Evolutionary conservation across 257 asterid genomes (phyloP).

Genomic region (Solanum bukasovii): DNA sequence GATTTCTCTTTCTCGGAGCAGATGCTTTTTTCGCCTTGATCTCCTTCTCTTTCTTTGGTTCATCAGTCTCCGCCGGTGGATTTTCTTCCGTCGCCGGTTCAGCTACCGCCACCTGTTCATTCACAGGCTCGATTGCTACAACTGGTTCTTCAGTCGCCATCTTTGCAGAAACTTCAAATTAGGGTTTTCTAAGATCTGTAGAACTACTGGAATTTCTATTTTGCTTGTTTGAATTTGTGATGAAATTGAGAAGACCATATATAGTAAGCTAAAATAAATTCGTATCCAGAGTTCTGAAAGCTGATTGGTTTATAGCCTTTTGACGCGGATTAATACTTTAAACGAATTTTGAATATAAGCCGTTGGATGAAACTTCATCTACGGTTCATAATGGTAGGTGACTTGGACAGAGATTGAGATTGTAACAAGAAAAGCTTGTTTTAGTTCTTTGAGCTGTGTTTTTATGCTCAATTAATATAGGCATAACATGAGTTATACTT

Average conservation of each 20-base stretch:
- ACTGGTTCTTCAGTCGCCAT: slow-evolving; percentile 48
- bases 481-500: slow-evolving; percentile 20
- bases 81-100: slow-evolving; percentile 9
- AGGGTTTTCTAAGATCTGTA: slow-evolving; percentile 2
- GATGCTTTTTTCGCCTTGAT: slow-evolving; percentile 44
- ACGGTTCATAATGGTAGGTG: slow-evolving; percentile 29
- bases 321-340: slow-evolving; percentile 44
- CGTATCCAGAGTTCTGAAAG: slow-evolving; percentile 13
- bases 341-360: slow-evolving; percentile 44
- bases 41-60: slow-evolving; percentile 23
- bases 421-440: slow-evolving; percentile 9
- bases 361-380: slow-evolving; percentile 51
- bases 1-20: slow-evolving; percentile 36
- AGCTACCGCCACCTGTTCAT: slow-evolving; percentile 6
- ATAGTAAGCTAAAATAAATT: slow-evolving; percentile 20
- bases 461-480: slow-evolving; percentile 30
- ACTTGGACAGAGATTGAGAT: slow-evolving; percentile 24
- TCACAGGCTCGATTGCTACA: slow-evolving; percentile 11
- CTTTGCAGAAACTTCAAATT: neutral
- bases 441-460: slow-evolving; percentile 44
- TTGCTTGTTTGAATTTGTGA: neutral
- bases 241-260: slow-evolving; percentile 36
- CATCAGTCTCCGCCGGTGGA: slow-evolving; percentile 17
- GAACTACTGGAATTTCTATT: neutral
- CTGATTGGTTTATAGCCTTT: slow-evolving; percentile 44